Base-by-base conservation (phyloP, 2,329 filamentous ascomycete species). In the Fusarium torreyae region DNA sequence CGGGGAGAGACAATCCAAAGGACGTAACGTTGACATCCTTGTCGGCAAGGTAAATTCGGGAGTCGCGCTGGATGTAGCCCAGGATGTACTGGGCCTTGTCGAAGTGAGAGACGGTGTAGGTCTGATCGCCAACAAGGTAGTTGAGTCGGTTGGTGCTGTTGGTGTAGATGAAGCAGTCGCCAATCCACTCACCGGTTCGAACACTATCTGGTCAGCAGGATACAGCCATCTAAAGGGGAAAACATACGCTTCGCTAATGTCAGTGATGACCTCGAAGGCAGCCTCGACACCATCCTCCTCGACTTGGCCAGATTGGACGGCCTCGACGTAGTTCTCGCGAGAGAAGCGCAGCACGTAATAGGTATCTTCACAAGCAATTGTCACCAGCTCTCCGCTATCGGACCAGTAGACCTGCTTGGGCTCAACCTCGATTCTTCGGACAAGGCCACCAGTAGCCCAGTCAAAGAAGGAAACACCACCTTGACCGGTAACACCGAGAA, bases 121-220 rank as follows among this genome's bases (percentile, higher is more conserved):
- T 97, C 83, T 98, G 94, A 81, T 98, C 96, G 70, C 96, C 96
- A 15, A 99, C 95, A 22, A 99, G 89, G 83, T 98, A 98, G 85
- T 98, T 98, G 63, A 99, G 86, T 66, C 96, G 92, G 85, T 98
- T 98, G 11, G 94, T 97, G 79, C 88, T 92, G 86, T 97, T 98
- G 57, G 96, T 98, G 87, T 98, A 99, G 79, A 98, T 94, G 86
- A 99, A 97, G 84, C 95, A 97, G 83, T 99, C 96, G 67, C 96
- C 96, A 59, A 99, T 93, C 96, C 96, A 99, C 83, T 97, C 93
- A 73, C 95, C 96, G 20, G 95, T 98, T 70, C 93, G 92, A 52
- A 98, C 94, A 69, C 91, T 93, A 66, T 45, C 62, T 75, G 22
- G 49, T 58, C 22, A 70, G 54, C 53, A 42, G 3, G 17, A 22